Base-by-base conservation (phyloP, 2,329 filamentous ascomycete genomes). In the Phoma sp. region DNA sequence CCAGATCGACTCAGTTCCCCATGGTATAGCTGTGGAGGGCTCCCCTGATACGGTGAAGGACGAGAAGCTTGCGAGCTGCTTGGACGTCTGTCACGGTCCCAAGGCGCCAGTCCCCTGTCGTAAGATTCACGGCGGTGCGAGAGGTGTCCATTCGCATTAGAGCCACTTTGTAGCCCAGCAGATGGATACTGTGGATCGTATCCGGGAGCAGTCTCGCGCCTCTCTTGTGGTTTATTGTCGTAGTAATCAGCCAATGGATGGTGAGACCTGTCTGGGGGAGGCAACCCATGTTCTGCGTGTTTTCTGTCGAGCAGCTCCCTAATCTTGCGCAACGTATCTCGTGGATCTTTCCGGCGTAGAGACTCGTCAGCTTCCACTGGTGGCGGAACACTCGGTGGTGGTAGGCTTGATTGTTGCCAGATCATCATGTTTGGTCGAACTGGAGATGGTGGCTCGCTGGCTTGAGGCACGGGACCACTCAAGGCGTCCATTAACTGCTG, bases 1-100 rank as follows among this genome's bases (percentile, higher is more conserved):
- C 44, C 62, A 36, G 62, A 32, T 40, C 57, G 64, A 25, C 48
- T 63, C 36, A 63, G 64, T 40, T 70, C 70, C 4, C 57, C 47
- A 35, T 62, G 59, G 25, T 70, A 67, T 15, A 58, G 58, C 29
- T 72, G 67, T 15, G 68, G 51, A 17, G 66, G 65, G 39, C 62
- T 68, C 4, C 55, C 61, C 38, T 63, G 63, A 47, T 70, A 71
- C 12, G 64, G 66, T 25, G 66, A 65, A 6, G 62, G 58, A 46
- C 64, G 67, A 22, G 63, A 57, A 47, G 55, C 58, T 48, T 73
- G 69, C 24, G 70, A 68, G 25, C 61, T 64, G 51, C 70, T 73
- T 35, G 61, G 46, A 10, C 67, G 68, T 41, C 69, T 69, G 15
- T 66, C 64, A 19, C 60, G 65, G 22, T 72, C 65, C 67, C 65